A percentile compares a stretch with the other conserved stretches of the same genome.
phyloP scores from a whole-genome alignment of 2,329 filamentous ascomycete species.

The Fusarium brachygibbosum region DNA sequence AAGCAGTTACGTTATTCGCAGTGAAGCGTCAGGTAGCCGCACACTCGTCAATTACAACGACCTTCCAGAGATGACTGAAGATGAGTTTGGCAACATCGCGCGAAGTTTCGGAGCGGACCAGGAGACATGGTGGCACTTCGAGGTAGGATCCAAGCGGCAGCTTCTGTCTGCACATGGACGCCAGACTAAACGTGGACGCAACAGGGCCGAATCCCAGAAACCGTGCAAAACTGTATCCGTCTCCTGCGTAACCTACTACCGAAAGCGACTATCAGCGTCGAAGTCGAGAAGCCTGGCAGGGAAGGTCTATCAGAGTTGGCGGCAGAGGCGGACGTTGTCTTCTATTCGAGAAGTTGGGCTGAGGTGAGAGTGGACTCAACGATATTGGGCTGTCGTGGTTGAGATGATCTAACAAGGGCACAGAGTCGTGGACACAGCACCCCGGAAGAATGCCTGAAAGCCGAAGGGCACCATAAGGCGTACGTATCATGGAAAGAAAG shows the following conservation, averaged over 20 bases:
- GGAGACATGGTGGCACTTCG: conserved; percentile 78
- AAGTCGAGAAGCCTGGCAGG: conserved; percentile 78
- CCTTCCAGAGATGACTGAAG: conserved; percentile 74
- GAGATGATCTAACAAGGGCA: conserved; percentile 34
- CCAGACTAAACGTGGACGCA: conserved; percentile 31
- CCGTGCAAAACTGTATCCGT: conserved; percentile 70
- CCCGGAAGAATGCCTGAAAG: conserved; percentile 65
- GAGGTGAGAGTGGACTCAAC: conserved; percentile 61
- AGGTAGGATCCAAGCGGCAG: conserved; percentile 60
- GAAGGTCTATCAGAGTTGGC: conserved; percentile 71
- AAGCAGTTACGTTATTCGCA: conserved; percentile 78
- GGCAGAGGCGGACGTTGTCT: conserved; percentile 75
- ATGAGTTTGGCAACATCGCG: conserved; percentile 68
- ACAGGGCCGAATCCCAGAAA: conserved; percentile 74
- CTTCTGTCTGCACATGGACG: conserved; percentile 1
- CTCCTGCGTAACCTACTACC: conserved; percentile 64
- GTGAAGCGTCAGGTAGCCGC: conserved; percentile 68
- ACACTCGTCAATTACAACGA: conserved; percentile 79
- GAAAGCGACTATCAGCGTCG: conserved; percentile 71
- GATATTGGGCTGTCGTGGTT: conserved; percentile 15
- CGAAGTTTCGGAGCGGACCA: conserved; percentile 54
- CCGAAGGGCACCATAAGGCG: conserved; percentile 61
- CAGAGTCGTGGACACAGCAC: conserved; percentile 59
- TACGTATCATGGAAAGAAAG: conserved; percentile 60
- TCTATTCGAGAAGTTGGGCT: conserved; percentile 80